Evolutionary conservation across 1,139 yeast genomes (phyloP).

Genomic region (Candida sojae): DNA sequence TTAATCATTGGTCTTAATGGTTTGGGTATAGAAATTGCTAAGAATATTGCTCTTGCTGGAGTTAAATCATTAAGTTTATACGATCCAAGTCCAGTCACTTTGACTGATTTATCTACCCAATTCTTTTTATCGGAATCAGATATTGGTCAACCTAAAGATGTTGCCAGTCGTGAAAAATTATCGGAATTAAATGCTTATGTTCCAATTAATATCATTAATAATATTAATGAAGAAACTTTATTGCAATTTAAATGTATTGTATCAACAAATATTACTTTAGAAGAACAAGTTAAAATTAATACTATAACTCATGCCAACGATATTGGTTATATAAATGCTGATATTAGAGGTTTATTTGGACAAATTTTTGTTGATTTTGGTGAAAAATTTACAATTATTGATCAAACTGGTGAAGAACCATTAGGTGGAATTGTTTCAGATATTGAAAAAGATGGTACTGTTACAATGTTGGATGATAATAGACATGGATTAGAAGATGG

Average conservation of each 20-base stretch:
- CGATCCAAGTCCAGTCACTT: slow-evolving; percentile 71
- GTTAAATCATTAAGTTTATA: slow-evolving; percentile 88
- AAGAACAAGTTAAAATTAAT: slow-evolving; percentile 76
- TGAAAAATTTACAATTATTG: slow-evolving; percentile 72
- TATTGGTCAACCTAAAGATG: slow-evolving; percentile 78
- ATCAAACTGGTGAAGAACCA: slow-evolving; percentile 93
- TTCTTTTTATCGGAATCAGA: slow-evolving; percentile 75
- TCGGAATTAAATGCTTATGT: slow-evolving; percentile 88
- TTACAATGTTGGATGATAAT: slow-evolving; percentile 86
- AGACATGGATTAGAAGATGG: slow-evolving; percentile 96
- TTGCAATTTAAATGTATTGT: slow-evolving; percentile 77
- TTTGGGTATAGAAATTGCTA: slow-evolving; percentile 92
- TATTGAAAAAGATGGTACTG: slow-evolving; percentile 86
- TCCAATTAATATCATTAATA: slow-evolving; percentile 71
- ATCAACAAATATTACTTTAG: slow-evolving; percentile 73
- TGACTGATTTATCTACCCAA: slow-evolving; percentile 83
- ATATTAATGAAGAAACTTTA: slow-evolving; percentile 51
- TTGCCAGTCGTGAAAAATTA: slow-evolving; percentile 62
- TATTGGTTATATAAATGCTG: slow-evolving; percentile 81
- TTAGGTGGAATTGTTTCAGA: slow-evolving; percentile 82
- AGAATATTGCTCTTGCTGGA: slow-evolving; percentile 95
- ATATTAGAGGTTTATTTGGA: slow-evolving; percentile 86
- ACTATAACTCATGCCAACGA: slow-evolving; percentile 69
- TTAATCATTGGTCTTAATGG: slow-evolving; percentile 87
- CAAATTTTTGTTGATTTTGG: slow-evolving; percentile 91